Conservation (phyloP, 2,329 filamentous ascomycete genomes). For the Exophiala aquamarina region DNA sequence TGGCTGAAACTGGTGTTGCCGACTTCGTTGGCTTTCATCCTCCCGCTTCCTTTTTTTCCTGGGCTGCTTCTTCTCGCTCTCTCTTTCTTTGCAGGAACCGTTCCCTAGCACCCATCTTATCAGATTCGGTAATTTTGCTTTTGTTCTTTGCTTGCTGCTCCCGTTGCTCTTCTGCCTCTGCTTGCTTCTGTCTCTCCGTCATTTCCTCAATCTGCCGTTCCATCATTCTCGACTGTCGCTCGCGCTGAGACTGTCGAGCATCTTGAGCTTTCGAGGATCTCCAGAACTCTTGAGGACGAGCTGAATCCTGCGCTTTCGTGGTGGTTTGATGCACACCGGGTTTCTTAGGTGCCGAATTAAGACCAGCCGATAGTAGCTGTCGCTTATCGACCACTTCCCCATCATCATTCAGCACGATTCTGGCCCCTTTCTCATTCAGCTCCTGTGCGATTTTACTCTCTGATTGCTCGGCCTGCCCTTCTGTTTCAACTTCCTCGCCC, state of each 20-base stretch:
- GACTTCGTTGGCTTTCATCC: slow-evolving; percentile 1
- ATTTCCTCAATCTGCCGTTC: slow-evolving; percentile 59
- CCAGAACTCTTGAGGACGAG: slow-evolving; percentile 17
- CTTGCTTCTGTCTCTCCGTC: slow-evolving; percentile 56
- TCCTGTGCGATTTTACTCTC: slow-evolving; percentile 58
- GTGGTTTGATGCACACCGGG: slow-evolving; percentile 20
- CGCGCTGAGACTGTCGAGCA: slow-evolving; percentile 47
- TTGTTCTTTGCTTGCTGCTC: slow-evolving; percentile 57
- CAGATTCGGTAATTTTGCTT: slow-evolving; percentile 57
- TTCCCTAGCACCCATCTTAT: slow-evolving; percentile 62
- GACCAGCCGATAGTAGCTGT: slow-evolving; percentile 60
- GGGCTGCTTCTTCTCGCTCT: slow-evolving; percentile 45
- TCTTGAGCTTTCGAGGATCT: slow-evolving; percentile 33
- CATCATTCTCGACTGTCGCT: slow-evolving; percentile 61
- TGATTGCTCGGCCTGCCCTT: slow-evolving; percentile 39
- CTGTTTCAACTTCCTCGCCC: slow-evolving; percentile 32
- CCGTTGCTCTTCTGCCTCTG: slow-evolving; percentile 55
- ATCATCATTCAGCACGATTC: slow-evolving; percentile 62
- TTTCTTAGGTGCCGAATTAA: slow-evolving; percentile 61
- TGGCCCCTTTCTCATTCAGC: slow-evolving; percentile 50
- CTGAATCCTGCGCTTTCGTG: slow-evolving; percentile 7
- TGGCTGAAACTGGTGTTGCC: background rate
- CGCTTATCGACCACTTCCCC: slow-evolving; percentile 65
- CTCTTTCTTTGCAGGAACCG: slow-evolving; percentile 61
- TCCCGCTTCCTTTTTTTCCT: slow-evolving; percentile 22